phyloP scores from a whole-genome alignment of 192 early-diverging fungal genomes.

The Coemansia sp. region DNA sequence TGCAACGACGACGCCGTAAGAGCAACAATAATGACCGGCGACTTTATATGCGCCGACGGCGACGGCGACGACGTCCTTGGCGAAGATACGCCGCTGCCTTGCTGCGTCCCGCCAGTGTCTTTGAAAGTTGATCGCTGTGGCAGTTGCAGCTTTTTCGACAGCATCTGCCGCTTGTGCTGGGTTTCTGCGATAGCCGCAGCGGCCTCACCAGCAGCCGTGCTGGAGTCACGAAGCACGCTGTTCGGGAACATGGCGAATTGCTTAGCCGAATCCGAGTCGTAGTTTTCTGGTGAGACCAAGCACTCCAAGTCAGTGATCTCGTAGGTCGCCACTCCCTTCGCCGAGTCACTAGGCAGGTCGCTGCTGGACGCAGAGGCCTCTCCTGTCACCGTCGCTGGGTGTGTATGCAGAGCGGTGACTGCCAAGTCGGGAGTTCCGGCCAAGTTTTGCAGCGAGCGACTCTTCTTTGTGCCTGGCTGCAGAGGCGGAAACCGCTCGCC shows the following conservation, averaged over 20 bases:
- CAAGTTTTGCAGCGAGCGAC: neutral
- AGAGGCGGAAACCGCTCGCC: neutral
- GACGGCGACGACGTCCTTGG: constrained; percentile 36
- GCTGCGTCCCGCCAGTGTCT: neutral
- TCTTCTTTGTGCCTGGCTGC: neutral
- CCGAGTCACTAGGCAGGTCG: neutral
- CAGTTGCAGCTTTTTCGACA: constrained; percentile 16
- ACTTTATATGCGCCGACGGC: constrained; percentile 28
- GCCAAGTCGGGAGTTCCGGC: neutral
- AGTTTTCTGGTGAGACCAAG: constrained; percentile 18
- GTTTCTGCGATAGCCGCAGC: neutral
- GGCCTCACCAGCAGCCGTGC: neutral
- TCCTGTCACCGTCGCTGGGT: neutral
- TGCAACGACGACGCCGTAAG: constrained; percentile 79
- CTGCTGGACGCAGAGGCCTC: neutral
- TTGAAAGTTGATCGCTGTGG: constrained; percentile 55
- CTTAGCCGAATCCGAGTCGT: constrained; percentile 2
- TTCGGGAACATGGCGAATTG: constrained; percentile 43
- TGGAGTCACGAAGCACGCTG: neutral
- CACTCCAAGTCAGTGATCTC: neutral
- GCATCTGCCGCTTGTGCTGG: neutral
- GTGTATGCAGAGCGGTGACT: neutral
- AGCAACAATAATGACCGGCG: constrained; percentile 87
- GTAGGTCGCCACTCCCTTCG: neutral
- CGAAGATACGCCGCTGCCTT: neutral